These are phyloP conservation scores for Mycena vulgaris DNA, from an alignment of 768 basidiomycete species.

Conservation along the genomic window DNA sequence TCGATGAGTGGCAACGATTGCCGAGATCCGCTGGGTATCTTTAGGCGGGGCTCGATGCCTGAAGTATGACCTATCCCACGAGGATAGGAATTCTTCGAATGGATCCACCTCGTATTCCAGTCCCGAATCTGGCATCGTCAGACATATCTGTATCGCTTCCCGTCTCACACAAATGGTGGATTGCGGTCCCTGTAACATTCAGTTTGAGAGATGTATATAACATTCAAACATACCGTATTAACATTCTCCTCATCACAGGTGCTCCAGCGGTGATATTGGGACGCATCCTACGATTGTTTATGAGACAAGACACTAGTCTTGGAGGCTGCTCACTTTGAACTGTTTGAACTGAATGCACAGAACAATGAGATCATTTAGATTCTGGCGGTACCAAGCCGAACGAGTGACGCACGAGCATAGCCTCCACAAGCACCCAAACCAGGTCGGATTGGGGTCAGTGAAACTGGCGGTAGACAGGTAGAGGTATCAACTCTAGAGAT, in stretches of 20 bases:
- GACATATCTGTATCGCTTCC: background rate
- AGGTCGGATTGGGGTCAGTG: background rate
- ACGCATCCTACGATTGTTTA: background rate
- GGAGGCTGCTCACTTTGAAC: background rate
- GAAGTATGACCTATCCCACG: background rate
- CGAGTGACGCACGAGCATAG: background rate
- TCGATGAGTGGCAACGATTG: background rate
- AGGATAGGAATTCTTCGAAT: background rate
- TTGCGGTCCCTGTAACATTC: background rate
- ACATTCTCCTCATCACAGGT: background rate
- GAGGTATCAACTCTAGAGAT: slow-evolving; percentile 19
- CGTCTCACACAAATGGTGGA: slow-evolving; percentile 10
- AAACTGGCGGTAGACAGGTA: background rate
- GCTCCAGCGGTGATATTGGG: background rate
- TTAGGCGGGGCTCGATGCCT: too few relatives aligned
- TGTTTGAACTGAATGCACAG: background rate
- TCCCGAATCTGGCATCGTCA: background rate
- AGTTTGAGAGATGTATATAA: background rate
- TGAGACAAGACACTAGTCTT: background rate
- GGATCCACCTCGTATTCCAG: background rate
- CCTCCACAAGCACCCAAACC: background rate
- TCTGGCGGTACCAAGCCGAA: too few relatives aligned
- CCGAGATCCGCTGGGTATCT: background rate
- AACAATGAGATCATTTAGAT: too few relatives aligned
- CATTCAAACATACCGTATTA: background rate